Conservation (phyloP, 2,329 filamentous ascomycete species). For the Xylariaceae sp. region DNA sequence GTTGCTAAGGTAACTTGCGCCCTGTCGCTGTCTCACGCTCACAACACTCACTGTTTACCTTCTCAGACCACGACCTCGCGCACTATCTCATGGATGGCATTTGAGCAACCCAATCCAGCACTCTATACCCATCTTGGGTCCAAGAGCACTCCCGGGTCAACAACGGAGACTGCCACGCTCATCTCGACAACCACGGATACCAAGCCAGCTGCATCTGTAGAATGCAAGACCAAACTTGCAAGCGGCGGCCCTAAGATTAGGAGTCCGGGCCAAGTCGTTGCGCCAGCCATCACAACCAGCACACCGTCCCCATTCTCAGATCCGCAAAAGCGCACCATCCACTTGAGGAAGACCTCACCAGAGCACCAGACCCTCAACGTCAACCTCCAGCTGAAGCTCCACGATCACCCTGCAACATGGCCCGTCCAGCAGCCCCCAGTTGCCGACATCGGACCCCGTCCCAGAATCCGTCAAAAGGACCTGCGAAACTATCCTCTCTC, state of each 20-base stretch:
- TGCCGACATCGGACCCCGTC: not conserved
- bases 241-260: no score
- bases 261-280: no score
- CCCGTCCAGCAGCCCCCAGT: not conserved
- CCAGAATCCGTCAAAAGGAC: no score
- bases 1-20: constrained; percentile 3
- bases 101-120: constrained; percentile 25
- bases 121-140: constrained; percentile 16
- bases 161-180: not conserved
- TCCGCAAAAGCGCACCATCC: not conserved
- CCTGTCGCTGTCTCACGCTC: not conserved
- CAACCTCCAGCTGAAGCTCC: constrained; percentile 2
- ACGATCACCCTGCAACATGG: constrained; percentile 9
- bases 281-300: not conserved
- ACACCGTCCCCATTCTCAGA: not conserved
- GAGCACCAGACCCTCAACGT: not conserved
- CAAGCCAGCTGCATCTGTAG: not conserved
- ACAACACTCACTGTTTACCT: constrained; percentile 2
- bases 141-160: not conserved
- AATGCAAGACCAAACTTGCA: no score
- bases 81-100: constrained; percentile 27
- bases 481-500: no score
- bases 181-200: not conserved
- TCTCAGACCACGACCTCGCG: constrained; percentile 3
- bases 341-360: not conserved